Evolutionary conservation across 106 monocot species (phyloP), one percentile per base, ranked within the genome.

Genomic region (Apostasia ramifera): DNA sequence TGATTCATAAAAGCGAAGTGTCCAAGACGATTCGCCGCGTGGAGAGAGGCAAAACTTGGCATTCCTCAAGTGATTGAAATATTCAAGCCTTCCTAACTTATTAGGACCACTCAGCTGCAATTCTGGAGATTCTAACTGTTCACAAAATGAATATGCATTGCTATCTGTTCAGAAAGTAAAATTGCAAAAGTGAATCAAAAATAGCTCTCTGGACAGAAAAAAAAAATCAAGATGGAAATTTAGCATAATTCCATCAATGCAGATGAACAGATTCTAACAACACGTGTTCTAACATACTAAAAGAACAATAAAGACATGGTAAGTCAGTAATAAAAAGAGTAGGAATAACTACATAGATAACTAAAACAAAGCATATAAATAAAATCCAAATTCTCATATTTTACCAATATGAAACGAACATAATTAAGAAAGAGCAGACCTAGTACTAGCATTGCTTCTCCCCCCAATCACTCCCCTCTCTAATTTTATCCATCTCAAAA

Each of bases 1-100:
- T 62, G 97, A 80, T 81, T 98, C 97, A 78, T 82, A 98, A 80
- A 98, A 98, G 38, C 97, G 86, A 67, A 98, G 92, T 42, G 97
- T 98, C 97, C 97, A 98, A 26, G 97, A 98, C 66, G 97, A 98
- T 79, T 98, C 97, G 65, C 97, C 97, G 75, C 97, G 89, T 59
- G 97, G 97, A 81, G 97, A 75, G 15, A 98, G 66, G 73, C 92
- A 98, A 67, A 98, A 98, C 72, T 98, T 98, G 43, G 97, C 89
- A 80, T 87, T 92, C 76, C 89, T 86, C 84, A 98, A 74, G 60
- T 92, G 97, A 70, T 81, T 81, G 68, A 98, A 98, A 67, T 98
- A 98, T 2, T 92, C 97, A 1, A 60, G 78, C 75, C 82, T 92
- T 66, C 89, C 97, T 66, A 98, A 77, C 75, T 98, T 98, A 74